Percentiles rank a stretch among this genome's conserved stretches.
phyloP scores from a whole-genome alignment of 305 asterid species.

The Fraxinus latifolia region DNA sequence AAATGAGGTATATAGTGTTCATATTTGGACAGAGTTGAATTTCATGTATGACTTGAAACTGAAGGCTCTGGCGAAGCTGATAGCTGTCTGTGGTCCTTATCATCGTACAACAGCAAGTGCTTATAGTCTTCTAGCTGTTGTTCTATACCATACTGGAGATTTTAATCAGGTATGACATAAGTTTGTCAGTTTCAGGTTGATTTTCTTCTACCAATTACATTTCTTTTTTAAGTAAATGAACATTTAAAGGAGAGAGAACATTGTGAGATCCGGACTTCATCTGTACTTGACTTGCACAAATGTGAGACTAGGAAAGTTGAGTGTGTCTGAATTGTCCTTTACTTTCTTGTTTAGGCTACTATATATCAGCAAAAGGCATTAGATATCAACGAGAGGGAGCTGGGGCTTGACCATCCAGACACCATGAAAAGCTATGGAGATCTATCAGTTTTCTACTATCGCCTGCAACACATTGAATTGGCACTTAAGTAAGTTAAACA shows the following conservation, averaged over 20 bases:
- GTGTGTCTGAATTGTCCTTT: constrained; percentile 16
- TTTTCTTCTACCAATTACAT: neutral
- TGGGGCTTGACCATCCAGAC: constrained; percentile 99
- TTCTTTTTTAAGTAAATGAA: neutral
- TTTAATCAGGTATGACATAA: constrained; percentile 72
- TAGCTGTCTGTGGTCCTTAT: constrained; percentile 97
- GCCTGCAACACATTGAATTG: constrained; percentile 97
- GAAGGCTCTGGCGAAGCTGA: constrained; percentile 96
- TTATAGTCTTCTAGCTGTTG: constrained; percentile 98
- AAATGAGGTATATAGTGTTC: constrained; percentile 18
- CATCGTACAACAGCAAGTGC: constrained; percentile 98
- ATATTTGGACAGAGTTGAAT: constrained; percentile 22
- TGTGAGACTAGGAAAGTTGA: constrained; percentile 14
- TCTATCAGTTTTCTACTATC: constrained; percentile 96
- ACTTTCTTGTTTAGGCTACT: constrained; percentile 64
- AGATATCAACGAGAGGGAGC: constrained; percentile 97
- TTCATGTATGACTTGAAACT: constrained; percentile 31
- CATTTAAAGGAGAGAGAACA: constrained; percentile 1
- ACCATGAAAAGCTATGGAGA: constrained; percentile 99
- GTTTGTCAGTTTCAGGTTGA: constrained; percentile 19
- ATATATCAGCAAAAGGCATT: constrained; percentile 97
- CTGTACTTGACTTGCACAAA: constrained; percentile 1
- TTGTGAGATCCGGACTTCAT: constrained; percentile 15
- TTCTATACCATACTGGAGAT: constrained; percentile 98
- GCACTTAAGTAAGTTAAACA: constrained; percentile 80